Conservation (phyloP, 257 asterid genomes). For the Oldenlandia corymbosa region DNA sequence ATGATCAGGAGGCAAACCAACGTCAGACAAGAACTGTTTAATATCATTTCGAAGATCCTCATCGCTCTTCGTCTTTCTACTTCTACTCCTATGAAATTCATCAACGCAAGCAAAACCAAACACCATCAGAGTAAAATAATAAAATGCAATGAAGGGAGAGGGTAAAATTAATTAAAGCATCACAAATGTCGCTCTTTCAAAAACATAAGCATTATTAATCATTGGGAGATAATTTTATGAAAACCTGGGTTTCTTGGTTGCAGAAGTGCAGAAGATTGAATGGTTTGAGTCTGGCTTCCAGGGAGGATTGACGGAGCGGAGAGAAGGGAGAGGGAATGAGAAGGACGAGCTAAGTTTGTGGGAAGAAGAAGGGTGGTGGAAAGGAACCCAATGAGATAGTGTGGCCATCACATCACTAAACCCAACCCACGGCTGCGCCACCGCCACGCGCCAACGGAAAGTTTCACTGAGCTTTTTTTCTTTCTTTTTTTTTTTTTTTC, state of each 20-base stretch:
- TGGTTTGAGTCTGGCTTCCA: conserved; percentile 9
- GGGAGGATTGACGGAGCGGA: conserved; percentile 13
- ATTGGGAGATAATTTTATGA: neutral
- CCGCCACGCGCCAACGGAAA: neutral
- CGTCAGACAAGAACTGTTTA: conserved; percentile 51
- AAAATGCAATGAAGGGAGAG: no score
- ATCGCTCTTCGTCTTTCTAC: conserved; percentile 52
- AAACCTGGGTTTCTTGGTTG: conserved; percentile 56
- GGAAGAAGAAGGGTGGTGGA: conserved; percentile 19
- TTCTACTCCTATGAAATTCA: conserved; percentile 33
- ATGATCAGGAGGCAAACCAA: conserved; percentile 67
- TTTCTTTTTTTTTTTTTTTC: no score
- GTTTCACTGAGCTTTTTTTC: no score
- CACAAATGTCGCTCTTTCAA: neutral
- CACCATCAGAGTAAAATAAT: neutral
- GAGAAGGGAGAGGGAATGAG: conserved; percentile 19
- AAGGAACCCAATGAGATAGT: conserved; percentile 28
- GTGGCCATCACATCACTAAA: conserved; percentile 31
- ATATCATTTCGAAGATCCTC: conserved; percentile 63
- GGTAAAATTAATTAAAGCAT: no score
- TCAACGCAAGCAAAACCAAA: conserved; percentile 6
- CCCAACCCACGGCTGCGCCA: neutral
- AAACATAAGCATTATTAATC: neutral
- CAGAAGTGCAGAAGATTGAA: conserved; percentile 27
- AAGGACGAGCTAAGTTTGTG: conserved; percentile 23